Evolutionary conservation across 352 stramenopile genomes (phyloP), one percentile per base, ranked within the genome.

Genomic region (Globisporangium ultimum): DNA sequence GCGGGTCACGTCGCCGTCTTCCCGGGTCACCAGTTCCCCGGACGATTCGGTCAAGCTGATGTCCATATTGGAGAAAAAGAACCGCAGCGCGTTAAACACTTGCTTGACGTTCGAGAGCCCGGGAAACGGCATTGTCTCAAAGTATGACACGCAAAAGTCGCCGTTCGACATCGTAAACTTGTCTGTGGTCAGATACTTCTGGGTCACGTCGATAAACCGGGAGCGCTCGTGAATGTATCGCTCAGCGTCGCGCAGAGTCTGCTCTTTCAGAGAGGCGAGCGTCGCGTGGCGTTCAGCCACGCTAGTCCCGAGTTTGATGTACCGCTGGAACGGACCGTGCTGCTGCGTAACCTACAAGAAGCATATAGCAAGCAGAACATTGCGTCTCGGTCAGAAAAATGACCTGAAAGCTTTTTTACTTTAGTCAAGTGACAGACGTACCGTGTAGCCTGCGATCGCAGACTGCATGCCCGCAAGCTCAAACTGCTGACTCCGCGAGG

Each of bases 11-110:
- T 69, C 55, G 18, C 74, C 65, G 57, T 68, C 68, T 38, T 78
- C 64, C 8, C 70, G 65, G 34, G 71, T 38, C 4, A 68, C 66
- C 55, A 78, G 36, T 22, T 75, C 60, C 3, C 70, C 70, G 15
- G 74, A 55, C 28, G 61, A 38, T 47, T 82, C 73, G 0, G 70
- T 70, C 12, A 82, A 68, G 8, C 60, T 71, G 56, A 79, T 79
- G 60, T 82, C 70, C 56, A 82, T 71, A 45, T 79, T 82, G 32
- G 55, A 64, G 12, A 76, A 60, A 49, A 66, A 76, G 49, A 72
- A 82, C 36, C 60, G 55, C 7, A 69, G 24, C 10, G 70, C 72
- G 17, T 81, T 70, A 36, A 60, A 78, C 56, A 74, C 69, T 50
- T 72, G 59, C 43, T 67, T 32, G 13, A 78, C 58, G 10, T 58